phyloP scores from a whole-genome alignment of 2,329 filamentous ascomycete species.

The Penicillium brevicompactum region DNA sequence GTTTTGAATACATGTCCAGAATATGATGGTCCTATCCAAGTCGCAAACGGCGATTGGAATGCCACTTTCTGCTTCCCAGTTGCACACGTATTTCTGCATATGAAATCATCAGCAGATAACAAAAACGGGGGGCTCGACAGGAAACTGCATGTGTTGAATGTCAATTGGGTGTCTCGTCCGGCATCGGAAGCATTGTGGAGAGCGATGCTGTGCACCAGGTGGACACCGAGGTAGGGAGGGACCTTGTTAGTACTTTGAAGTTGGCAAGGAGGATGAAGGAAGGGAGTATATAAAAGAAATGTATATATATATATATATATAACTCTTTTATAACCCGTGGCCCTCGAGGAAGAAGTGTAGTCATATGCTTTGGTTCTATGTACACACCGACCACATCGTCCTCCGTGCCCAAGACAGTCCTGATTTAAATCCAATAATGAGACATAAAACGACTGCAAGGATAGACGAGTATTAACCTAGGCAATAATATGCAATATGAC shows the following conservation, averaged over 20 bases:
- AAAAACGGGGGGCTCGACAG: neutral
- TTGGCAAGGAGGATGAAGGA: neutral
- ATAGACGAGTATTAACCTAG: neutral
- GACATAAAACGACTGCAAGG: constrained; percentile 4
- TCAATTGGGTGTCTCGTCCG: neutral
- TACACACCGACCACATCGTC: neutral
- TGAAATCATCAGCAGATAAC: neutral
- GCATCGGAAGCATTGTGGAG: neutral
- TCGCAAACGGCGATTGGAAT: neutral
- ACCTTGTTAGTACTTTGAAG: too few relatives aligned
- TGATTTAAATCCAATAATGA: neutral
- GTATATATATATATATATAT: too few relatives aligned
- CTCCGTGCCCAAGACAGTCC: neutral
- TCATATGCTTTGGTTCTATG: too few relatives aligned
- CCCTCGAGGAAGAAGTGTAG: too few relatives aligned
- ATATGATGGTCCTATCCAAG: neutral
- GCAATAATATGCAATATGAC: constrained; percentile 12
- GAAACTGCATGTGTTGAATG: neutral
- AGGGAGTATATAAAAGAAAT: too few relatives aligned
- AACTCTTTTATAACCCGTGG: neutral
- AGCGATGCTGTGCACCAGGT: neutral
- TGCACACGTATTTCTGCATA: constrained; percentile 1
- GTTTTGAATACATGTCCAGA: neutral
- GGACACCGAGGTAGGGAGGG: too few relatives aligned
- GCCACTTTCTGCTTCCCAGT: neutral